Evolutionary conservation across 148 eudicot genomes (phyloP), one percentile per base, ranked within the genome.

Genomic region (Linanthus parryae): DNA sequence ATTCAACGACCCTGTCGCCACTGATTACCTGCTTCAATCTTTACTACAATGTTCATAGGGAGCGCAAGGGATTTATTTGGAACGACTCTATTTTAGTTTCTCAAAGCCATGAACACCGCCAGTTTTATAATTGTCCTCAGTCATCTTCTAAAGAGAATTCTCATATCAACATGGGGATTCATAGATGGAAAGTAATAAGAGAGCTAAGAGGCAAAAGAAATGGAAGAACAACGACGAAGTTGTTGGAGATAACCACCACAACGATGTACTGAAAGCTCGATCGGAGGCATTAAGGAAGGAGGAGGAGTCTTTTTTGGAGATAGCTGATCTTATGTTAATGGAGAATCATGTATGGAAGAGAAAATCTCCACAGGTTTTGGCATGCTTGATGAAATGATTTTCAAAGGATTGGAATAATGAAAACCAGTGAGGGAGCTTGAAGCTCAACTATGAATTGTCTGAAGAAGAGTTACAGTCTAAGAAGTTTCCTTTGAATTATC

Each of bases 1-100:
- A n/a, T n/a, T n/a, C n/a, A 77, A 65, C 25, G 82, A 78, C 10
- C 82, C 82, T 18, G 82, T 72, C 63, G 82, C 82, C 5, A 61
- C 82, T 10, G 82, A 77, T 58, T 77, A 61, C 28, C 50, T 77
- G 50, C 36, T 62, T 8, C 7, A 68, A 77, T 69, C 66, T 77
- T 16, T 77, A 77, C 24, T 22, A 74, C 5, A 56, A 63, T 44
- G 60, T 77, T 16, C 45, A 61, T 7, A 69, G 61, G 17, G 82
- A 77, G 52, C 69, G 72, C 11, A 62, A 76, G 33, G 71, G 66
- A 3, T 41, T 72, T 24, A n/a, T 67, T 14, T 57, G 76, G 73
- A 48, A 24, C 26, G 72, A 34, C 4, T 7, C 3, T 15, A 21
- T 4, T n/a, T 39, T 39, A 2, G 20, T 15, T 2, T 21, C n/a